Base-by-base conservation (phyloP, 2,329 filamentous ascomycete species). In the Exophiala xenobiotica region DNA sequence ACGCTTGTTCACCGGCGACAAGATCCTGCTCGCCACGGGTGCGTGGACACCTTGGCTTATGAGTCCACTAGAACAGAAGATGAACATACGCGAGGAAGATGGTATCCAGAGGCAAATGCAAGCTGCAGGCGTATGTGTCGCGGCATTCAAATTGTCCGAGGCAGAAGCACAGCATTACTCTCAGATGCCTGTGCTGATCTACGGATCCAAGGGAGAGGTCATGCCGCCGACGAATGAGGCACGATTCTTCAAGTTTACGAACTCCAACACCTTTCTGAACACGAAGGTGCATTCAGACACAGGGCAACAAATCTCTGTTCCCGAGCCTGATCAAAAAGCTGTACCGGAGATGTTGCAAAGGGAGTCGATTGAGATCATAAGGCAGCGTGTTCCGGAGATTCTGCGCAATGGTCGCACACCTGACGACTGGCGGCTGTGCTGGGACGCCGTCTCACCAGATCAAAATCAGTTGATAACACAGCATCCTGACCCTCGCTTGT, bases 211-310 rank as follows among this genome's bases (percentile, higher is more conserved):
- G 53, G 73, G 67, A 3, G 75, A 78, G 60, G 68, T 76, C 3
- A 70, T 79, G 4, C 76, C 75, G 1, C 74, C 75, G 11, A 76
- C 77, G 6, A 57, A 64, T 3, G 68, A 76, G 24, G n/a, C n/a
- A n/a, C 75, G 77, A 1, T 68, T 78, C 2, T 71, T 85, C 52
- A 85, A 85, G 64, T 82, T 83, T 68, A 83, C 81, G 52, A 81
- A 80, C 61, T 74, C 82, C 43, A 73, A 76, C 16, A 81, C 79
- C 48, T 79, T 84, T 61, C 79, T 74, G 33, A 83, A 83, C 61
- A 78, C 73, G 5, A 63, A 73, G 19, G 67, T 66, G 0, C 72
- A 74, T 54, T 73, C 76, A 0, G 47, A 67, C 2, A 77, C 75
- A 1, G 78, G 78, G 1, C 72, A 76, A 53, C 66, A 64, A 42